Base-by-base conservation (phyloP, 176 grass and related monocot genomes). In the Oryza rufipogon region DNA sequence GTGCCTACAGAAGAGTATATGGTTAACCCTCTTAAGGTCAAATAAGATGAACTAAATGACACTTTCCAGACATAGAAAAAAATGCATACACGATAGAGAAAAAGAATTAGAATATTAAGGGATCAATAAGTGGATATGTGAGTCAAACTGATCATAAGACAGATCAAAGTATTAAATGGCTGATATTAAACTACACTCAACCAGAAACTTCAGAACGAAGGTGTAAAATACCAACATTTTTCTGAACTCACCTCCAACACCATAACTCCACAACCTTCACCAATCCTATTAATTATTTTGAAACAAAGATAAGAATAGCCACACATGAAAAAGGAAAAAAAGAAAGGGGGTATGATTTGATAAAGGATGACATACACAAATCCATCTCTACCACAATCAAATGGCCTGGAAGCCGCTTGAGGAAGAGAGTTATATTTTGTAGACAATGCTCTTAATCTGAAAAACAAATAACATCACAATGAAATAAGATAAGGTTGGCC, bases 371-470 rank as follows among this genome's bases (percentile, higher is more conserved):
- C 87, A 44, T 98, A 98, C 93, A 95, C 96, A 87, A 98, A 95
- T 84, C 96, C 96, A 91, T 98, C 96, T 95, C 96, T 93, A 78
- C 89, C 85, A 23, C 91, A 93, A 89, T 98, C 93, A 87, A 98
- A 98, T 15, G 93, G 96, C 42, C 93, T 92, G 39, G 96, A 98
- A 82, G 93, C 88, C 68, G 70, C 80, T 66, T 92, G 60, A 11
- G 93, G 96, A 67, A 72, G 74, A 42, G 83, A 78, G 60, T 98
- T 95, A 66, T 90, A 92, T 64, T 95, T 98, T 68, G 96, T 92
- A 69, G 85, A 68, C 70, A 98, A 88, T 83, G 93, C 96, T 81
- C 93, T 93, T 85, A 95, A 87, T 83, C 93, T 98, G 22, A 16
- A 74, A 78, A 77, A n/a, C 41, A 71, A 82, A 58, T 41, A 68